Evolutionary conservation across 768 basidiomycete genomes (phyloP), one percentile per base, ranked within the genome.

Genomic region (Macrocybe gigantea): DNA sequence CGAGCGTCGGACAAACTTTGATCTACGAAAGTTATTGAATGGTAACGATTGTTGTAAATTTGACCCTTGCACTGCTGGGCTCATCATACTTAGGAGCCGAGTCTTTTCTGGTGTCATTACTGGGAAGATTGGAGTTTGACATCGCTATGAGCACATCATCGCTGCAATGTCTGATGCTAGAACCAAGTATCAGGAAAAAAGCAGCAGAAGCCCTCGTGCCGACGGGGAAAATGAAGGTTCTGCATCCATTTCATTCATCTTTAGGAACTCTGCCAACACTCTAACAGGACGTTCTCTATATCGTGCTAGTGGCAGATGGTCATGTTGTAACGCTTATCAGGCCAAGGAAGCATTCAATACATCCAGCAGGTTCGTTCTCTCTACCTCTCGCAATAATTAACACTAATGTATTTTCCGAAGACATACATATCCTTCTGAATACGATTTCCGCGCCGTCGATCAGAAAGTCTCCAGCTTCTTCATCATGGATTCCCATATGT

Each of bases 401-500:
- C 12, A 15, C 44, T 43, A 12, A 31, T 39, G 14, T 45, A 50
- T 47, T 8, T 35, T 8, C 31, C 32, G 13, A 60, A 83, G 96
- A 98, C 60, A 80, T 99, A 13, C 93, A 96, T 60, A 83, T 96
- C 42, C 77, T 97, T 31, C 74, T 98, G 46, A 97, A 95, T 60
- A 95, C 93, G 2, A 79, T 97, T 6, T 79, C 88, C 48, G 79
- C 89, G 0, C 88, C 91, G 0, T 86, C 91, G 1, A 81, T 88
- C 53, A 71, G 74, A 50, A 87, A 83, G 60, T 87, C 84, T 2
- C 82, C 84, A 7, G 85, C 84, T 5, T 73, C 92, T 6, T 88
- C 93, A 10, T 86, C 87, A 5, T 99, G 93, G 92, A 78, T 98
- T 6, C 96, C 96, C 2, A 79, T 99, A 41, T 98, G 96, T 62